Percentiles rank a stretch among this genome's conserved stretches.
These are phyloP conservation scores for Aspergillus flavus DNA, from an alignment of 2,329 filamentous ascomycete genomes.

Conservation along the genomic window DNA sequence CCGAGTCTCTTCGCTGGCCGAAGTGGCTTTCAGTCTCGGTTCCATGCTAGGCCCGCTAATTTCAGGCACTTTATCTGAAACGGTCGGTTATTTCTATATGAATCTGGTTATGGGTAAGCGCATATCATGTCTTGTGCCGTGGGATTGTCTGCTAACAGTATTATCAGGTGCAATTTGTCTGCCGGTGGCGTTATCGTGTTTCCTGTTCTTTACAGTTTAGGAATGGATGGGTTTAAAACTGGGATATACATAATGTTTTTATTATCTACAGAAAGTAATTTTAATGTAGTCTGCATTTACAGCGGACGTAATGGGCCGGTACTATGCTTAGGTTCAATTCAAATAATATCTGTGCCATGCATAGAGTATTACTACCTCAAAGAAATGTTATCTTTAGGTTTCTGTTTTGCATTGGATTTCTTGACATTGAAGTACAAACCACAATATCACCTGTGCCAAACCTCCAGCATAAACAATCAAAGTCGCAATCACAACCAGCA, in stretches of 20 bases:
- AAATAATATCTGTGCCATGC: background rate
- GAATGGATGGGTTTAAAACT: background rate
- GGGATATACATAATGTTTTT: background rate
- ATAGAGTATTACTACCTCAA: background rate
- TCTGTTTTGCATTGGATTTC: background rate
- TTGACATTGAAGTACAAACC: background rate
- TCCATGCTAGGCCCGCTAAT: constrained; percentile 27
- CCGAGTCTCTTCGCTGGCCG: constrained; percentile 24
- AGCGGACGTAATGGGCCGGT: background rate
- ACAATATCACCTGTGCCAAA: too few relatives aligned
- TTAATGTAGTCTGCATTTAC: background rate
- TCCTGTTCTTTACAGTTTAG: background rate
- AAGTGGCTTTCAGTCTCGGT: constrained; percentile 27
- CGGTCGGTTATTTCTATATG: constrained; percentile 23
- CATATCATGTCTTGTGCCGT: too few relatives aligned
- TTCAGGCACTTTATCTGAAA: constrained; percentile 21
- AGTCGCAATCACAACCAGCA: too few relatives aligned
- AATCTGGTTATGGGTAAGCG: constrained; percentile 19
- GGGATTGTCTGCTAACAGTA: background rate
- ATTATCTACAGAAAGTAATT: background rate
- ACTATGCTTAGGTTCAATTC: background rate
- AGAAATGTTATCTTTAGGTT: background rate
- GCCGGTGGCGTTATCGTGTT: background rate
- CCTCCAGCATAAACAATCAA: too few relatives aligned
- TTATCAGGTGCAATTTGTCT: background rate